Base-by-base conservation (phyloP, 768 basidiomycete species). In the Lactarius psammicola region DNA sequence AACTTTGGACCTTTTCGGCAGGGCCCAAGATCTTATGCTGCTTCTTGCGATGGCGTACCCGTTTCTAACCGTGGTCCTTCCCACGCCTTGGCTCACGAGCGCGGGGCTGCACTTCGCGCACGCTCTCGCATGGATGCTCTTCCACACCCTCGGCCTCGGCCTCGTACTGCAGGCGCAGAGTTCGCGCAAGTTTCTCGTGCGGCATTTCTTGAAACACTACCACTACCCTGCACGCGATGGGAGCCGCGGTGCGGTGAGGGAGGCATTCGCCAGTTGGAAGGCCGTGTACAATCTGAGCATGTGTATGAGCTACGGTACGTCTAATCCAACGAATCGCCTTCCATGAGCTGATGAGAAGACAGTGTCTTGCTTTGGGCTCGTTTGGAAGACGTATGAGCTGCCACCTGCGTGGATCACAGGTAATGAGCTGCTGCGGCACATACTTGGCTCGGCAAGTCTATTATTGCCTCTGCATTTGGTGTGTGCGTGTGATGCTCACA, bases 251-350 rank as follows among this genome's bases (percentile, higher is more conserved):
- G 95, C 96, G 0, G 85, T 95, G n/a, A 82, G 87, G 44, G 97
- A 99, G 74, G 94, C 96, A 0, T 99, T 98, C 71, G 81, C 84
- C 31, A 98, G 97, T 75, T 99, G 95, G 95, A 98, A 98, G 76
- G 82, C 82, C 5, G 81, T 93, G 31, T 98, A 95, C 75, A 98
- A 98, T 75, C 75, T 94, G 76, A 94, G 90, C 75, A 81, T 95
- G 82, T 89, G 87, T 75, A 97, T 98, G 95, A 95, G 90, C 4
- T 98, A 95, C 75, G 87, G 95, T 95, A 65, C 23, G 81, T 77
- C 42, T n/a, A n/a, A n/a, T n/a, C n/a, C n/a, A n/a, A 33, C 46
- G 3, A 9, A 23, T 38, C 18, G 9, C 8, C 28, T 30, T 34
- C 4, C 33, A 18, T n/a, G 28, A 31, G 26, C 61, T 63, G 60